Evolutionary conservation across 2,329 filamentous ascomycete genomes (phyloP).

Genomic region (Colletotrichum lentis): DNA sequence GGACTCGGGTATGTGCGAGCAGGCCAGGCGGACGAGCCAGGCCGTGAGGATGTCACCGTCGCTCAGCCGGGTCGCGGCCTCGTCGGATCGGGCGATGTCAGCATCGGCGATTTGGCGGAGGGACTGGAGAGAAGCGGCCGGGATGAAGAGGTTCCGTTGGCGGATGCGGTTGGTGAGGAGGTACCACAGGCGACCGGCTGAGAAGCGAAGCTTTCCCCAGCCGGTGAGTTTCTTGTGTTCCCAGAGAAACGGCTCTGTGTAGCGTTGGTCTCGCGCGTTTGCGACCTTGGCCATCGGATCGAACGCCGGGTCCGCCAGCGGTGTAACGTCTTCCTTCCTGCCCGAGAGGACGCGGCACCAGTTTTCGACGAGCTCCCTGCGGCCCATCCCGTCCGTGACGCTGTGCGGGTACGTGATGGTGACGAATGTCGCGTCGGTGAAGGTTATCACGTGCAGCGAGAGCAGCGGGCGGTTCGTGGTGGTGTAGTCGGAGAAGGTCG

Average conservation of each 20-base stretch:
- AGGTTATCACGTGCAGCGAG: constrained; percentile 57
- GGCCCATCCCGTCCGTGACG: constrained; percentile 44
- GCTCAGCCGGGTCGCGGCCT: constrained; percentile 8
- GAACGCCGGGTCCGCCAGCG: constrained; percentile 44
- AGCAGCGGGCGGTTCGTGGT: constrained; percentile 55
- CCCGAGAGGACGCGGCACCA: constrained; percentile 58
- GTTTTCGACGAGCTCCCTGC: constrained; percentile 38
- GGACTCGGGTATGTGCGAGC: not conserved
- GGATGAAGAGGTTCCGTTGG: constrained; percentile 39
- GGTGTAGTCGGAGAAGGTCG: constrained; percentile 51
- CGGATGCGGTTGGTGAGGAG: constrained; percentile 30
- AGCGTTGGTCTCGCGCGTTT: constrained; percentile 32
- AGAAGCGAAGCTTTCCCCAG: constrained; percentile 22
- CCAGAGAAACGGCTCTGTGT: constrained; percentile 47
- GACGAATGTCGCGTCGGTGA: constrained; percentile 60
- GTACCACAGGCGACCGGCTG: constrained; percentile 24
- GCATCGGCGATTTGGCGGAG: constrained; percentile 22
- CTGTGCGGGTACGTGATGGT: constrained; percentile 57
- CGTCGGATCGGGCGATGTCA: not conserved
- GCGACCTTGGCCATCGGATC: constrained; percentile 38
- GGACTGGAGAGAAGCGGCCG: constrained; percentile 20
- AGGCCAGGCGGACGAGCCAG: constrained; percentile 27
- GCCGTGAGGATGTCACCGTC: constrained; percentile 32
- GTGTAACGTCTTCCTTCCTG: constrained; percentile 50
- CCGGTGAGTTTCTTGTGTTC: constrained; percentile 21